A percentile compares a stretch with the other conserved stretches of the same genome.
Evolutionary conservation across 2,329 filamentous ascomycete genomes (phyloP).

Genomic region (Aureobasidium sp.): DNA sequence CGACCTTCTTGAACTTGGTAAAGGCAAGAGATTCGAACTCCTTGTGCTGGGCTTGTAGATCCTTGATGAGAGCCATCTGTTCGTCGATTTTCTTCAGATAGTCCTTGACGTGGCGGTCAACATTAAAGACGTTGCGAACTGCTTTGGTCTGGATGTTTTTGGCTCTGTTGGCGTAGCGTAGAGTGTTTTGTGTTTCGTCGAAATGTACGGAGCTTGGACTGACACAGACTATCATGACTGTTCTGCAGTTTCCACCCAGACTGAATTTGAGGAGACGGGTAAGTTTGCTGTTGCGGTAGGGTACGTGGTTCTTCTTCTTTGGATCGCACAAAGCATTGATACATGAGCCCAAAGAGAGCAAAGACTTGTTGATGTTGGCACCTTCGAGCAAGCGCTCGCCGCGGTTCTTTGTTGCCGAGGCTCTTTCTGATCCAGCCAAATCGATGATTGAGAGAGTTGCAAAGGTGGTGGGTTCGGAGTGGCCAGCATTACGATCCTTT

Average conservation of each 20-base stretch:
- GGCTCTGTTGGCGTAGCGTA: slow-evolving; percentile 92
- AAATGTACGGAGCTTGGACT: slow-evolving; percentile 95
- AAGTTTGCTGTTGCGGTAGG: slow-evolving; percentile 95
- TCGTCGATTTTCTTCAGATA: slow-evolving; percentile 99
- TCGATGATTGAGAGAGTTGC: slow-evolving; percentile 98
- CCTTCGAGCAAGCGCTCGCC: slow-evolving; percentile 87
- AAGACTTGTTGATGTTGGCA: slow-evolving; percentile 98
- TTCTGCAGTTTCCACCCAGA: slow-evolving; percentile 94
- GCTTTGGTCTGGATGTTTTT: slow-evolving; percentile 99
- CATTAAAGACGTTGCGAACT: slow-evolving; percentile 97
- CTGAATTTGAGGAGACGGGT: slow-evolving; percentile 95
- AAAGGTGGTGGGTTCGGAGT: slow-evolving; percentile 96
- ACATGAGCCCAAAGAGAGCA: slow-evolving; percentile 88
- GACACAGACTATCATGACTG: slow-evolving; percentile 98
- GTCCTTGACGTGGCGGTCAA: slow-evolving; percentile 98
- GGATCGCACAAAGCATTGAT: slow-evolving; percentile 97
- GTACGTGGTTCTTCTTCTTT: slow-evolving; percentile 84
- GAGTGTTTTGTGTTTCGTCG: slow-evolving; percentile 95
- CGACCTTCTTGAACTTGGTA: slow-evolving; percentile 82
- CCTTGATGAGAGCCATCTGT: slow-evolving; percentile 93
- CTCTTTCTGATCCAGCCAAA: slow-evolving; percentile 88
- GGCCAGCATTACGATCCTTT: slow-evolving; percentile 83
- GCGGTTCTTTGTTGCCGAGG: slow-evolving; percentile 92
- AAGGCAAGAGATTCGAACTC: slow-evolving; percentile 76
- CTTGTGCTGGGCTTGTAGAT: slow-evolving; percentile 86